A percentile compares a stretch with the other conserved stretches of the same genome.
Conservation (phyloP, 2,329 filamentous ascomycete genomes). For the Penicillium sp. region DNA sequence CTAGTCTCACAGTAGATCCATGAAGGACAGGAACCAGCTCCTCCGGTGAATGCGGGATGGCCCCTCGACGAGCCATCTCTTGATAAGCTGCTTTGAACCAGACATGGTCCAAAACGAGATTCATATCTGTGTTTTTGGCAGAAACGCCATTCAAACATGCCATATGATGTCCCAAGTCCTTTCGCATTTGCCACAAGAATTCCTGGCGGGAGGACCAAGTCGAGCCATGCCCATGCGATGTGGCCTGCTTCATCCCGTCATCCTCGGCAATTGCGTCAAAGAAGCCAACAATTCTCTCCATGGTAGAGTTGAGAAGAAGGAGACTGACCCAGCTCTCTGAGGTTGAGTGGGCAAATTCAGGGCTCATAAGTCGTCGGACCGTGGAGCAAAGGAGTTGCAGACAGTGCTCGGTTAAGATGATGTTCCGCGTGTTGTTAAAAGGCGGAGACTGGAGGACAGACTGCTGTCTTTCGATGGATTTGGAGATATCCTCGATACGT, state of each 20-base stretch:
- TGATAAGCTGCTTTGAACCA: constrained; percentile 25
- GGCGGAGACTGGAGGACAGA: constrained; percentile 23
- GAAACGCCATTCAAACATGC: not conserved
- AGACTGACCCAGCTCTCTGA: constrained; percentile 25
- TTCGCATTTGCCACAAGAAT: constrained; percentile 26
- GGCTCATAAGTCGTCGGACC: constrained; percentile 25
- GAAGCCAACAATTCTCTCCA: constrained; percentile 23
- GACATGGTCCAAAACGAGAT: constrained; percentile 16
- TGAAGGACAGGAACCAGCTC: constrained; percentile 20
- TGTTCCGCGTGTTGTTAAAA: constrained; percentile 21
- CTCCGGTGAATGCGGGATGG: constrained; percentile 21
- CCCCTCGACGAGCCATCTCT: constrained; percentile 19
- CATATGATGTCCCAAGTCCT: constrained; percentile 20
- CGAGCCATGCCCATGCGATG: constrained; percentile 3
- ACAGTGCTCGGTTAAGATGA: constrained; percentile 25
- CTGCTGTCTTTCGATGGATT: constrained; percentile 16
- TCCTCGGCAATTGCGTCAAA: constrained; percentile 22
- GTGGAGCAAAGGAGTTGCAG: constrained; percentile 24
- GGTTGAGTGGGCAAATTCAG: constrained; percentile 21
- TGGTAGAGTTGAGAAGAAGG: constrained; percentile 26
- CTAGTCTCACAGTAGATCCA: constrained; percentile 16
- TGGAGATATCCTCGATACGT: not conserved
- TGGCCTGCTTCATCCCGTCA: constrained; percentile 4
- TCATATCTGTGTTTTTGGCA: not conserved
- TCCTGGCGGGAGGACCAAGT: constrained; percentile 23